A percentile compares a stretch with the other conserved stretches of the same genome.
These are phyloP conservation scores for Amaranthus cruentus DNA, from an alignment of 148 eudicot genomes.

Conservation along the genomic window DNA sequence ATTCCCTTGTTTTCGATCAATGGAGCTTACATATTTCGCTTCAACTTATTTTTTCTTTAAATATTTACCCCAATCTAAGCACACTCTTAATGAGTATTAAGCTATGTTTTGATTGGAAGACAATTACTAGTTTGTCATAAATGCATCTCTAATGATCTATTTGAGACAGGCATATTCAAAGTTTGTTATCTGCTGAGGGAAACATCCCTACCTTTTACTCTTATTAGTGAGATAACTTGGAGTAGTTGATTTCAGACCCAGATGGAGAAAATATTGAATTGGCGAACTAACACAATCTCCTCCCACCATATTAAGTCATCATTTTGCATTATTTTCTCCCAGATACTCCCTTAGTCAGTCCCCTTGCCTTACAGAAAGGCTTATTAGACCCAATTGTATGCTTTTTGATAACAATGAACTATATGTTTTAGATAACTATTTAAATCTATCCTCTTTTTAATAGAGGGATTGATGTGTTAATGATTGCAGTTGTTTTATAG, in stretches of 20 bases:
- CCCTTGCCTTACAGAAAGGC: background rate
- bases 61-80: too few species aligned
- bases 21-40: too few species aligned
- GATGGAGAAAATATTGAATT: too few species aligned
- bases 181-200: background rate
- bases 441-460: background rate
- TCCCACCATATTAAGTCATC: background rate
- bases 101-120: background rate
- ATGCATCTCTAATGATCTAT: background rate
- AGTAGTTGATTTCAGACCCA: too few species aligned
- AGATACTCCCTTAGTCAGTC: too few species aligned
- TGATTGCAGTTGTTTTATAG: background rate
- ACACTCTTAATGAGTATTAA: background rate
- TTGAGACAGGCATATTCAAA: background rate
- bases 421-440: background rate
- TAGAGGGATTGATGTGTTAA: background rate
- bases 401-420: background rate
- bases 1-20: too few species aligned
- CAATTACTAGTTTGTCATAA: background rate
- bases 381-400: background rate
- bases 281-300: too few species aligned
- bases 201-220: background rate
- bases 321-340: background rate
- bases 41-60: too few species aligned
- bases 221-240: background rate